phyloP scores from a whole-genome alignment of 1,139 yeast species.

The Meyerozyma elateridarum region DNA sequence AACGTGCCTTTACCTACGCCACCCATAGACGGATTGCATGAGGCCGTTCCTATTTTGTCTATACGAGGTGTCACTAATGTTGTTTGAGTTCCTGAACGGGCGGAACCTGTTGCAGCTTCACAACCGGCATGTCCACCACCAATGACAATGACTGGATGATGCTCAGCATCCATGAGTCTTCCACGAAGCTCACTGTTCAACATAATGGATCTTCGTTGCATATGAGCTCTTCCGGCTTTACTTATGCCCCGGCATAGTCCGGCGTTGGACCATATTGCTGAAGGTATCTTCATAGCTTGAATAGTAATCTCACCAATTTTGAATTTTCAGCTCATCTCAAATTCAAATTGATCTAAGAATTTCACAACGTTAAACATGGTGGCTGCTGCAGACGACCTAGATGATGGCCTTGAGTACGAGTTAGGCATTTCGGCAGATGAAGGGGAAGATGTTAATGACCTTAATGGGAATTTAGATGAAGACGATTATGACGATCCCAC shows the following conservation, averaged over 20 bases:
- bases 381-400: conserved; percentile 56
- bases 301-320: too few species aligned
- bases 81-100: conserved; percentile 74
- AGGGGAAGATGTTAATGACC: background rate
- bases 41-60: conserved; percentile 83
- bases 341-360: too few species aligned
- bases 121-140: conserved; percentile 99
- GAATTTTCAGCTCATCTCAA: too few species aligned
- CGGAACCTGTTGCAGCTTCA: conserved; percentile 94
- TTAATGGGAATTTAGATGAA: conserved; percentile 11
- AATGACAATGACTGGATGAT: conserved; percentile 70
- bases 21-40: conserved; percentile 97
- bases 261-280: too few species aligned
- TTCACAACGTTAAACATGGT: too few species aligned
- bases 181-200: conserved; percentile 11
- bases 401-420: conserved; percentile 61
- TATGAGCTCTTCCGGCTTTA: conserved; percentile 14
- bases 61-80: conserved; percentile 73
- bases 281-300: too few species aligned
- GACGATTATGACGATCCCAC: conserved; percentile 18
- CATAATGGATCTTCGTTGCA: conserved; percentile 9
- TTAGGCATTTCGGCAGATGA: conserved; percentile 29
- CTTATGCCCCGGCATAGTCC: too few species aligned
- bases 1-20: conserved; percentile 98
- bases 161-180: conserved; percentile 9